Evolutionary conservation across 192 early-diverging fungal genomes (phyloP).

Genomic region (Coemansia aciculifera): DNA sequence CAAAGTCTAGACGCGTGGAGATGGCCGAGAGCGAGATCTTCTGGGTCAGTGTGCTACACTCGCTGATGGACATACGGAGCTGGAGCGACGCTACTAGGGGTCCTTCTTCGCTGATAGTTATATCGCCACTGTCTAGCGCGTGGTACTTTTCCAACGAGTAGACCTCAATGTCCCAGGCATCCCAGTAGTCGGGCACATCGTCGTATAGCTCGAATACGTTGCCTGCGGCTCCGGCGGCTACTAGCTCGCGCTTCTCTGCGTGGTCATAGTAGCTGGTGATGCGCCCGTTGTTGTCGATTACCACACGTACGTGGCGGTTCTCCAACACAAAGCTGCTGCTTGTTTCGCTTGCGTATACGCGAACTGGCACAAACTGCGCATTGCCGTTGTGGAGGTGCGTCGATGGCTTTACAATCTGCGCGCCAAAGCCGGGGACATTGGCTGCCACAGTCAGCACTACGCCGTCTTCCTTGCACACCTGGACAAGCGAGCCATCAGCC

Average conservation of each 20-base stretch:
- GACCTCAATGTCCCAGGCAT: slow-evolving; percentile 85
- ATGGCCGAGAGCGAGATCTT: slow-evolving; percentile 70
- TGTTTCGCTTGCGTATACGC: slow-evolving; percentile 7
- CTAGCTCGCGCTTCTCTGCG: slow-evolving; percentile 51
- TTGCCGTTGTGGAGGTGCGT: neutral
- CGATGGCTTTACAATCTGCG: neutral
- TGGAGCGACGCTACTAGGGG: slow-evolving; percentile 74
- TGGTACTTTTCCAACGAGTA: slow-evolving; percentile 87
- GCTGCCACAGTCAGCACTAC: slow-evolving; percentile 16
- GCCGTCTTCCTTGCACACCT: slow-evolving; percentile 15
- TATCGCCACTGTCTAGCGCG: slow-evolving; percentile 57
- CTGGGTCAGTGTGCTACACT: slow-evolving; percentile 68
- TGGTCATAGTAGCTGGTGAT: slow-evolving; percentile 66
- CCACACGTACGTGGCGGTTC: slow-evolving; percentile 68
- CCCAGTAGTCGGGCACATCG: slow-evolving; percentile 86
- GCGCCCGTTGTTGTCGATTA: slow-evolving; percentile 71
- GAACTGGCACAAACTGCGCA: slow-evolving; percentile 11
- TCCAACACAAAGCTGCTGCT: slow-evolving; percentile 59
- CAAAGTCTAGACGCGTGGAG: slow-evolving; percentile 82
- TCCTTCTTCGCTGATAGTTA: slow-evolving; percentile 66
- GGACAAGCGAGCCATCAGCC: neutral
- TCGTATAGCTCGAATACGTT: slow-evolving; percentile 85
- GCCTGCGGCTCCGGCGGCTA: slow-evolving; percentile 57
- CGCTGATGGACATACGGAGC: slow-evolving; percentile 63
- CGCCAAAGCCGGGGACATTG: slow-evolving; percentile 33